Conservation (phyloP, 2,329 filamentous ascomycete genomes). For the Didymella sp. region DNA sequence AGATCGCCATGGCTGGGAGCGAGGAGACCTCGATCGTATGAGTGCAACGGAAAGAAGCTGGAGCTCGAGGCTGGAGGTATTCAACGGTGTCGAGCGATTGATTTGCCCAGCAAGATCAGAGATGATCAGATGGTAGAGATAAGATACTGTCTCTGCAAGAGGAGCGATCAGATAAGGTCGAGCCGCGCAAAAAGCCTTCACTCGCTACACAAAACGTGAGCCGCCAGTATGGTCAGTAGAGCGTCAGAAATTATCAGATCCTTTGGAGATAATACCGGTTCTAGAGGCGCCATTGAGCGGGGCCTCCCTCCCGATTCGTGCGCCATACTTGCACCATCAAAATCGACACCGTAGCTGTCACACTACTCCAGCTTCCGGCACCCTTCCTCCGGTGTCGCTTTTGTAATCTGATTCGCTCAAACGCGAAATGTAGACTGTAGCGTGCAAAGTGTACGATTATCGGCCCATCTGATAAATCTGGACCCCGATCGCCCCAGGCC, state of each 20-base stretch:
- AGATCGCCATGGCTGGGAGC: slow-evolving; percentile 51
- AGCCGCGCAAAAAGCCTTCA: slow-evolving; percentile 6
- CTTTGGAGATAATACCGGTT: slow-evolving; percentile 17
- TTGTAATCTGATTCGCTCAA: slow-evolving; percentile 9
- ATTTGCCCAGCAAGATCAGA: slow-evolving; percentile 1
- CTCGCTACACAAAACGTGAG: slow-evolving; percentile 13
- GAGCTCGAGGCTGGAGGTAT: neutral
- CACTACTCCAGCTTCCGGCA: neutral
- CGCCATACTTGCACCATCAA: neutral
- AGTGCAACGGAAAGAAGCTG: neutral
- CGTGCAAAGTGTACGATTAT: slow-evolving; percentile 24
- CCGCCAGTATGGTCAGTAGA: slow-evolving; percentile 1
- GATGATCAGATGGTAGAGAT: slow-evolving; percentile 39
- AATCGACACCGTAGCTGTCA: slow-evolving; percentile 6
- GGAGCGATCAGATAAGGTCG: slow-evolving; percentile 34
- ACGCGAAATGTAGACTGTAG: slow-evolving; percentile 8
- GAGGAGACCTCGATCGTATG: neutral
- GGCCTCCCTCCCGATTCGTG: slow-evolving; percentile 13
- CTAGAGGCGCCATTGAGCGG: slow-evolving; percentile 19
- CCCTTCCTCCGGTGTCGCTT: neutral
- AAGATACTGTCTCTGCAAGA: slow-evolving; percentile 26
- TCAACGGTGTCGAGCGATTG: slow-evolving; percentile 4
- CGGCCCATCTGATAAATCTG: slow-evolving; percentile 43
- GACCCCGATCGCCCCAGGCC: slow-evolving; percentile 23
- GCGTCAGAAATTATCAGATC: slow-evolving; percentile 34